Evolutionary conservation across 148 eudicot species (phyloP).

Genomic region (Fagopyrum tataricum): DNA sequence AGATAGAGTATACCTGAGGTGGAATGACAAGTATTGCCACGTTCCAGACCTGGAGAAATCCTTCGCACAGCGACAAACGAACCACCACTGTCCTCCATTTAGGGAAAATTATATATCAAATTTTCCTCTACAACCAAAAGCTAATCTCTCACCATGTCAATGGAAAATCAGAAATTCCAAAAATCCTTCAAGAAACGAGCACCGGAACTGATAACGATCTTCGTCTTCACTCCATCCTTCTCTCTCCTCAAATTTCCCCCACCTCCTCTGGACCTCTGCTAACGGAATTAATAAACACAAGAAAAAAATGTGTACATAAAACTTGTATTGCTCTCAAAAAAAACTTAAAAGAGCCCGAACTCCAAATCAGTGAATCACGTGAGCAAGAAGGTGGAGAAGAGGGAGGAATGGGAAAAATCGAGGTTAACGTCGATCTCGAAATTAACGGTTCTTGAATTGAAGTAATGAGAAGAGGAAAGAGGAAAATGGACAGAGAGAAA

Average conservation of each 20-base stretch:
- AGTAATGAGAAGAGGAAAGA: neutral
- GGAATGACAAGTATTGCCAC: slow-evolving; percentile 63
- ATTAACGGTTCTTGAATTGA: neutral
- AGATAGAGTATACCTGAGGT: slow-evolving; percentile 61
- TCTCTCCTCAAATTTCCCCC: neutral
- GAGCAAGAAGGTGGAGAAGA: slow-evolving; percentile 1
- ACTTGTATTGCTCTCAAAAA: neutral
- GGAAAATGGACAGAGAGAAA: slow-evolving; percentile 1
- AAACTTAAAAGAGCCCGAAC: neutral
- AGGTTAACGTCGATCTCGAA: slow-evolving; percentile 8
- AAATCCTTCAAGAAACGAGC: slow-evolving; percentile 10
- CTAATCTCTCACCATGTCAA: slow-evolving; percentile 1
- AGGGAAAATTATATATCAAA: neutral
- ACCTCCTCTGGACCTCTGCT: neutral
- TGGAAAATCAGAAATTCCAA: neutral
- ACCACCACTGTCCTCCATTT: slow-evolving; percentile 86
- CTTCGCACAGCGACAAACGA: slow-evolving; percentile 94
- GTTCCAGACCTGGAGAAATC: slow-evolving; percentile 67
- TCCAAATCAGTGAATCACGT: neutral
- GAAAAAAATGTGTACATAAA: neutral
- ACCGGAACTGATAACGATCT: neutral
- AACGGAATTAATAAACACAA: neutral
- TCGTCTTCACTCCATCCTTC: neutral
- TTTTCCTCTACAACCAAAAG: neutral
- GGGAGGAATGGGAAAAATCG: slow-evolving; percentile 8